Evolutionary conservation across 176 grass and related monocot genomes (phyloP).

Genomic region (Zea mays): Zm-B73-REFERENCE-NAM-5.0 NC_050103.1:176624001-176624500

Average conservation of each 20-base stretch:
- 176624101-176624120: too few species aligned
- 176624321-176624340: neutral
- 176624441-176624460: slow-evolving; percentile 54
- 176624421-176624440: neutral
- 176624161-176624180: neutral
- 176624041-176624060: too few species aligned
- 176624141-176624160: too few species aligned
- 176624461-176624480: slow-evolving; percentile 55
- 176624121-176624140: too few species aligned
- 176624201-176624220: too few species aligned
- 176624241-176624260: neutral
- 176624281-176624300: neutral
- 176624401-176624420: neutral
- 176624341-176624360: neutral
- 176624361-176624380: neutral
- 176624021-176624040: too few species aligned
- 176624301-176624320: neutral
- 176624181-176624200: neutral
- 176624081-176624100: too few species aligned
- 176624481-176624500: slow-evolving; percentile 44
- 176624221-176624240: too few species aligned
- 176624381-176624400: neutral
- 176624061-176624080: too few species aligned
- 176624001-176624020: too few species aligned
- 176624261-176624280: neutral